These are phyloP conservation scores for Croton setiger DNA, from an alignment of 441 rosid species.

Conservation along the genomic window DNA sequence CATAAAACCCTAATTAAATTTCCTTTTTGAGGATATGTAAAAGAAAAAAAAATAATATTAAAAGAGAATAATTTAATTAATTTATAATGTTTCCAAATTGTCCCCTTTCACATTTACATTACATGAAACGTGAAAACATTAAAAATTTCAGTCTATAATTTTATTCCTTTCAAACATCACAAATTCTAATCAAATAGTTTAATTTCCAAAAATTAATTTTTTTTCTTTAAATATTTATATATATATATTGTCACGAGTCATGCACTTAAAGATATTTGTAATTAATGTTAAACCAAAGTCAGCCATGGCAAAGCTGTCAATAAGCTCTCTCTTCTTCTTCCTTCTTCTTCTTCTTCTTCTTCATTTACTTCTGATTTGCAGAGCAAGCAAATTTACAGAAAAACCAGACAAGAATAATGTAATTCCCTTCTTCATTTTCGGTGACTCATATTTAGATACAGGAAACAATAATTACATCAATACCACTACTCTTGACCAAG, in stretches of 20 bases:
- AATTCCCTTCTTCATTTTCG: slow-evolving; percentile 41
- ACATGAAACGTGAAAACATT: not conserved
- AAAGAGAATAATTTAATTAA: too few species aligned
- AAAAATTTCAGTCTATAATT: not conserved
- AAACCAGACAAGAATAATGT: not conserved
- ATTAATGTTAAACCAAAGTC: not conserved
- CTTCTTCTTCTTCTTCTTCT: not conserved
- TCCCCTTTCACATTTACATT: not conserved
- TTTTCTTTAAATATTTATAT: not conserved
- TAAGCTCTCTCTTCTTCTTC: not conserved
- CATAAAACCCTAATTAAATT: too few species aligned
- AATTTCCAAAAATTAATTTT: not conserved
- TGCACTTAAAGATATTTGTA: not conserved
- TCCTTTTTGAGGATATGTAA: too few species aligned
- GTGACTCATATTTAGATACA: slow-evolving; percentile 54
- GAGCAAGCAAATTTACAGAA: not conserved
- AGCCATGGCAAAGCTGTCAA: slow-evolving; percentile 7
- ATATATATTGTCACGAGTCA: not conserved
- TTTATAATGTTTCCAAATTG: not conserved
- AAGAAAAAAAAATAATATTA: too few species aligned
- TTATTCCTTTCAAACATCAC: not conserved
- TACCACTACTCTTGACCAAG: slow-evolving; percentile 47
- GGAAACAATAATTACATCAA: slow-evolving; percentile 67
- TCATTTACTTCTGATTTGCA: not conserved
- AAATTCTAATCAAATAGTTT: not conserved